Percentiles rank a stretch among this genome's conserved stretches.
Evolutionary conservation across 2,329 filamentous ascomycete species (phyloP).

Genomic region (Aspergillus sp.): DNA sequence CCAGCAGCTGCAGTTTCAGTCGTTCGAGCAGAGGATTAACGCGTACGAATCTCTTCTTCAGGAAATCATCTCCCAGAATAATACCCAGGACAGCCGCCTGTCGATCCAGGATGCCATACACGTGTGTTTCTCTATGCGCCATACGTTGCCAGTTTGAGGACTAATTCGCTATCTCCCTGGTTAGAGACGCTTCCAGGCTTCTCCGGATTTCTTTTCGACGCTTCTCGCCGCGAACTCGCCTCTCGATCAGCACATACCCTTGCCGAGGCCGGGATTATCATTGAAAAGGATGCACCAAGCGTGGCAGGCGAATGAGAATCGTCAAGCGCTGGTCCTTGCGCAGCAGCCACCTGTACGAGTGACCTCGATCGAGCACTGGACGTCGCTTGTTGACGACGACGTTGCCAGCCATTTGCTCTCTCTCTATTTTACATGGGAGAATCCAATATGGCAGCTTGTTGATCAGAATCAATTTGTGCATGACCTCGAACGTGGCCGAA

Average conservation of each 20-base stretch:
- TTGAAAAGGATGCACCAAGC: constrained; percentile 23
- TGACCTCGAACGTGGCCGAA: constrained; percentile 24
- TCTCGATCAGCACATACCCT: constrained; percentile 12
- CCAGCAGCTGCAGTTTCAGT: constrained; percentile 17
- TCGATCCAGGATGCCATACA: constrained; percentile 21
- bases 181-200: constrained; percentile 20
- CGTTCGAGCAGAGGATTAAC: constrained; percentile 7
- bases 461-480: constrained; percentile 26
- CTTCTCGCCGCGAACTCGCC: constrained; percentile 18
- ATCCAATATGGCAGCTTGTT: constrained; percentile 31
- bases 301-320: constrained; percentile 13
- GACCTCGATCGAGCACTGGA: constrained; percentile 27
- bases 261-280: constrained; percentile 20
- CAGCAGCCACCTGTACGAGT: constrained; percentile 21
- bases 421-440: constrained; percentile 33
- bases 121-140: constrained; percentile 5
- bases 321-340: constrained; percentile 5
- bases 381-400: constrained; percentile 26
- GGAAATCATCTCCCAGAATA: constrained; percentile 20
- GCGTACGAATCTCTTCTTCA: constrained; percentile 23
- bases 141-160: not conserved
- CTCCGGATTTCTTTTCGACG: constrained; percentile 20
- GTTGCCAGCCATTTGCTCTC: constrained; percentile 30
- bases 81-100: not conserved
- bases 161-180: not conserved